Percentiles rank a stretch among this genome's conserved stretches.
Evolutionary conservation across 78 protist species (phyloP).

Genomic region (Dictyostelium discoideum): DNA sequence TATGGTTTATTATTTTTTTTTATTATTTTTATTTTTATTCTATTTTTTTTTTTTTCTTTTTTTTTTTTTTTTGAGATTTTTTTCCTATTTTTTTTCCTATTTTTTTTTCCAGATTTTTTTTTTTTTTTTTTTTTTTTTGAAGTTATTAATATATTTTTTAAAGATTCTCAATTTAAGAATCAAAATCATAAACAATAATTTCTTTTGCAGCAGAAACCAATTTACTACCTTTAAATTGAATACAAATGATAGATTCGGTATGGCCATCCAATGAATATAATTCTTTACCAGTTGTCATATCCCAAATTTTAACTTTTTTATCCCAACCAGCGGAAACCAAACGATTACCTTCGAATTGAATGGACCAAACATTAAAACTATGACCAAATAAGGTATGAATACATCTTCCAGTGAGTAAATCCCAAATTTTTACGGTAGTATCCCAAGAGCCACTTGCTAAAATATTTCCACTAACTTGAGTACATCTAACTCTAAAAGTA

Average conservation of each 20-base stretch:
- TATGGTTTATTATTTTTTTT: background rate
- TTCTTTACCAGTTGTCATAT: conserved; percentile 49
- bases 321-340: conserved; percentile 80
- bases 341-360: conserved; percentile 74
- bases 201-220: conserved; percentile 76
- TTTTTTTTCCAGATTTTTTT: background rate
- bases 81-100: background rate
- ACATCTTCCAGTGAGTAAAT: conserved; percentile 61
- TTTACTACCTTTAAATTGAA: conserved; percentile 71
- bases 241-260: conserved; percentile 75
- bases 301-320: conserved; percentile 74
- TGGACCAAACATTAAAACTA: conserved; percentile 61
- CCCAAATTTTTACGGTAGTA: conserved; percentile 70
- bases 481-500: conserved; percentile 50
- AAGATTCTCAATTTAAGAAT: conserved; percentile 11
- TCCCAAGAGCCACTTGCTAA: conserved; percentile 76
- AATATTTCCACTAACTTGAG: conserved; percentile 40
- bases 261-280: conserved; percentile 59
- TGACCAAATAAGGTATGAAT: conserved; percentile 75
- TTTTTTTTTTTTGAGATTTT: background rate
- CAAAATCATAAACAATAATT: conserved; percentile 72
- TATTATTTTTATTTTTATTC: background rate
- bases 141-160: background rate
- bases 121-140: background rate
- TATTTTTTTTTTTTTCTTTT: background rate